Conservation (phyloP, 2,329 filamentous ascomycete genomes). For the Fusarium pilosicola region DNA sequence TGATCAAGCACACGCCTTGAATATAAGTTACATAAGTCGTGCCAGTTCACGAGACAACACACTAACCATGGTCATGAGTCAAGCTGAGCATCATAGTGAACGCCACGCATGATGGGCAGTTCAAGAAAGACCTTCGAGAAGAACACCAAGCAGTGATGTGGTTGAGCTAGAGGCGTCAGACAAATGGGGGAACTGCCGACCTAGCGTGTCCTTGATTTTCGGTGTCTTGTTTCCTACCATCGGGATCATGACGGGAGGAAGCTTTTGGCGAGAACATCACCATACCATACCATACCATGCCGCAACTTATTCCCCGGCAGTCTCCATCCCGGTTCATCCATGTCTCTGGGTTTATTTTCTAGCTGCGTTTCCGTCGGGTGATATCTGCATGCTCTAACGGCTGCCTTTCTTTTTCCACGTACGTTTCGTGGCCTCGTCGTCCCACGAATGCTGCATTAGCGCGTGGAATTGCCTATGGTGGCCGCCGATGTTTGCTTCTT, state of each 20-base stretch:
- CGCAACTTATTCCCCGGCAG: background rate
- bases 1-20: constrained; percentile 12
- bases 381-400: constrained; percentile 19
- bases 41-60: constrained; percentile 4
- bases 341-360: constrained; percentile 20
- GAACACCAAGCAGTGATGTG: constrained; percentile 12
- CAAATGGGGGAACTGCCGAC: background rate
- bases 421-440: constrained; percentile 38
- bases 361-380: constrained; percentile 33
- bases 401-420: constrained; percentile 38
- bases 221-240: background rate
- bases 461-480: constrained; percentile 15
- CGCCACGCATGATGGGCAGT: constrained; percentile 21
- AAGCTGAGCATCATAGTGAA: constrained; percentile 9
- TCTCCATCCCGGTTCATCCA: background rate
- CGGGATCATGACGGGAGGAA: background rate
- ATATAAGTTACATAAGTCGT: constrained; percentile 13
- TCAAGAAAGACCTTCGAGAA: constrained; percentile 37
- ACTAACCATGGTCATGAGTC: constrained; percentile 14
- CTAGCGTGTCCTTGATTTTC: background rate
- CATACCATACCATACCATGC: background rate
- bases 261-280: background rate
- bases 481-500: constrained; percentile 29
- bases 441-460: constrained; percentile 34
- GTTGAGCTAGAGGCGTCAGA: constrained; percentile 14